Base-by-base conservation (phyloP, 2,329 filamentous ascomycete species). In the Knoxdaviesia capensis region DNA sequence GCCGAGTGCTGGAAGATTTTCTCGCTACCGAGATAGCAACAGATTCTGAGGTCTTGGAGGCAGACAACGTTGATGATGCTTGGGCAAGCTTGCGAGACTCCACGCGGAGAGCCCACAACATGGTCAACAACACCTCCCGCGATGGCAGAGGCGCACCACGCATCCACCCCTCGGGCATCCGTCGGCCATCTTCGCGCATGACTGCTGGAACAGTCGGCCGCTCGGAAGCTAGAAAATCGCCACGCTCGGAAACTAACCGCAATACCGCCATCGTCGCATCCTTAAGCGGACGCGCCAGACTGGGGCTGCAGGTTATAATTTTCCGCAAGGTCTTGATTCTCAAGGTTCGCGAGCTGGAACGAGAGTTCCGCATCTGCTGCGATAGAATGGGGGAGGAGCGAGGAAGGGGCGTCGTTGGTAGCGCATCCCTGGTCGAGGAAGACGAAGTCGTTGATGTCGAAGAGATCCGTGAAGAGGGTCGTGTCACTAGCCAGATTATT, bases 201-300 rank as follows among this genome's bases (percentile, higher is more conserved):
- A 47, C 56, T 51, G 52, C 41, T 47, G 52, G 48, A 53, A 53
- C 57, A 52, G 48, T 47, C 50, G 46, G 45, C 51, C 48, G 50
- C 50, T 53, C 56, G 51, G 54, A 61, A 59, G 62, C 63, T 58
- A 55, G 61, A 52, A 62, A 58, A 50, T 67, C 61, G 53, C 56
- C 53, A 62, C 65, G 60, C 59, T 75, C 63, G 74, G 71, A 74
- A 59, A 69, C 71, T 67, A 71, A 77, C 75, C 74, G 75, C 75
- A 80, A 72, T 65, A 69, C 71, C 68, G 59, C 70, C 71, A 77
- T 68, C 72, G 75, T 80, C 75, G 75, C 75, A 78, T 79, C 74
- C 74, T 61, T 63, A 54, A 78, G 64, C 55, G 75, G 75, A 79
- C 75, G 75, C 75, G 75, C 75, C 75, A 79, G 67, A 59, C 63